These are phyloP conservation scores for Ophiosphaerella narmari DNA, from an alignment of 2,329 filamentous ascomycete species.

Conservation along the genomic window DNA sequence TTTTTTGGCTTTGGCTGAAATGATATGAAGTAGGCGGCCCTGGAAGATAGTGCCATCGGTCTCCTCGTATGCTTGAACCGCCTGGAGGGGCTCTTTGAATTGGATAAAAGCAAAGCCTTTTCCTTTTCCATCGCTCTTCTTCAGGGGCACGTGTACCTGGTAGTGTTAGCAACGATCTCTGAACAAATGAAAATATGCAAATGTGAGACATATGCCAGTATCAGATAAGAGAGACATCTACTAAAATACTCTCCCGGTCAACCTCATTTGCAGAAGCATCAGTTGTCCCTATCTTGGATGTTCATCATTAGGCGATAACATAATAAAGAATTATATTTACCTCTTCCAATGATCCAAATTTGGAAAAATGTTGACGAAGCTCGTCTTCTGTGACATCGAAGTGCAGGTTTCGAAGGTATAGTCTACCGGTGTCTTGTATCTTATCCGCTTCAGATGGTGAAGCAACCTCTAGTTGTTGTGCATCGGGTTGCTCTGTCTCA, in stretches of 20 bases:
- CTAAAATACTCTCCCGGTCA: slow-evolving; percentile 96
- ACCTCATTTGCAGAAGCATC: slow-evolving; percentile 92
- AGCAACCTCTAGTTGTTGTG: slow-evolving; percentile 31
- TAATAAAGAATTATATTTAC: slow-evolving; percentile 61
- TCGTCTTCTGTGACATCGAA: slow-evolving; percentile 81
- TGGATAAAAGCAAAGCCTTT: slow-evolving; percentile 93
- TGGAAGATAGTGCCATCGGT: slow-evolving; percentile 88
- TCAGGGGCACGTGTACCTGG: slow-evolving; percentile 85
- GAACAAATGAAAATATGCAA: not conserved
- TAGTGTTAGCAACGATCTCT: slow-evolving; percentile 20
- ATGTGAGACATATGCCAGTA: slow-evolving; percentile 38
- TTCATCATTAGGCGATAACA: slow-evolving; percentile 74
- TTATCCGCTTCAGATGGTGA: slow-evolving; percentile 58
- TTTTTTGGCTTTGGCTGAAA: slow-evolving; percentile 82
- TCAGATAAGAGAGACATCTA: slow-evolving; percentile 98
- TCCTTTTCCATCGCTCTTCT: slow-evolving; percentile 68
- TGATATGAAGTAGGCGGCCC: slow-evolving; percentile 86
- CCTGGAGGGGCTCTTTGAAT: slow-evolving; percentile 72
- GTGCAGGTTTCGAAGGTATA: slow-evolving; percentile 88
- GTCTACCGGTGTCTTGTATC: slow-evolving; percentile 72
- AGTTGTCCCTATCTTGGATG: slow-evolving; percentile 98
- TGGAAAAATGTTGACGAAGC: slow-evolving; percentile 70
- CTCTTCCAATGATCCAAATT: slow-evolving; percentile 81
- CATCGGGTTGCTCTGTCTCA: slow-evolving; percentile 10
- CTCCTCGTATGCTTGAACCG: slow-evolving; percentile 76